Conservation (phyloP, 2,329 filamentous ascomycete genomes). For the Ceratocystis ficicola region DNA sequence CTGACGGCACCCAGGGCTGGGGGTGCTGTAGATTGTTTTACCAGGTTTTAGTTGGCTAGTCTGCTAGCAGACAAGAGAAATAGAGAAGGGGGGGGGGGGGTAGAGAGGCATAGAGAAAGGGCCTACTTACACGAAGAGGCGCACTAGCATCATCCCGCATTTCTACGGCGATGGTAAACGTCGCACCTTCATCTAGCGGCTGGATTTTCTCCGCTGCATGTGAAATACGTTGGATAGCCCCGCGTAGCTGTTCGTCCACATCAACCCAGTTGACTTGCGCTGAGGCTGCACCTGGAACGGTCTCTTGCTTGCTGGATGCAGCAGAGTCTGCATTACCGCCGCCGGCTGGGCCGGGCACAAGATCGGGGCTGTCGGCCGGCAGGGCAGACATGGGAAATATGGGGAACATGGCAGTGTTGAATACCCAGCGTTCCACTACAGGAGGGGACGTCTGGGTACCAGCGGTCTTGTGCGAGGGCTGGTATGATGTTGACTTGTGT, state of each 20-base stretch:
- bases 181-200: constrained; percentile 51
- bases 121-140: constrained; percentile 43
- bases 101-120: background rate
- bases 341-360: constrained; percentile 21
- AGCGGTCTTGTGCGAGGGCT: background rate
- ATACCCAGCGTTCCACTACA: constrained; percentile 19
- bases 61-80: background rate
- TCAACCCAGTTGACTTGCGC: constrained; percentile 41
- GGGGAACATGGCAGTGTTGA: constrained; percentile 18
- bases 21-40: constrained; percentile 35
- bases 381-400: constrained; percentile 15
- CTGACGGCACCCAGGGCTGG: constrained; percentile 48
- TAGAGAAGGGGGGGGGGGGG: background rate
- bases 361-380: constrained; percentile 28
- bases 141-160: constrained; percentile 48
- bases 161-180: constrained; percentile 66
- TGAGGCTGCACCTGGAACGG: constrained; percentile 22
- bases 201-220: constrained; percentile 46
- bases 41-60: background rate
- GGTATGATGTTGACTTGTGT: background rate
- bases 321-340: background rate
- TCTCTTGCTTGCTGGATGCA: constrained; percentile 22
- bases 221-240: constrained; percentile 50
- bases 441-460: background rate
- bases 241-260: constrained; percentile 61